These are phyloP conservation scores for Penicillium frequentans DNA, from an alignment of 2,329 filamentous ascomycete genomes.

Conservation along the genomic window DNA sequence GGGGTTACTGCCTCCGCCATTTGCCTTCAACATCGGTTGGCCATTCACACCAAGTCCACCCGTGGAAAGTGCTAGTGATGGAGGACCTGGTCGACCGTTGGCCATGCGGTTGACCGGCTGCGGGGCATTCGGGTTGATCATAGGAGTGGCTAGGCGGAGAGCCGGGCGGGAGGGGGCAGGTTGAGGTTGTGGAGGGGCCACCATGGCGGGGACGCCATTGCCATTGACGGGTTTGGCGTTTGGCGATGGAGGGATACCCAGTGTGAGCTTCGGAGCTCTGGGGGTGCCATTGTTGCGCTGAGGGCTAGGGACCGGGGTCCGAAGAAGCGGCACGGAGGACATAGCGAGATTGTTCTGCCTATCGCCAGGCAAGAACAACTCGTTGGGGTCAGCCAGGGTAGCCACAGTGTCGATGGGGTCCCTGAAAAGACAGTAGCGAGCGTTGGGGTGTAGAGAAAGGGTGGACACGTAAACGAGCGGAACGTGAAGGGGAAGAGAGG, in stretches of 20 bases:
- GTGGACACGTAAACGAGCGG: constrained; percentile 5
- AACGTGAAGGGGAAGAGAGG: constrained; percentile 13
- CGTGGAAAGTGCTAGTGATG: constrained; percentile 56
- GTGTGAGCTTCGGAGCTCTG: constrained; percentile 74
- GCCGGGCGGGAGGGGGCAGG: constrained; percentile 65
- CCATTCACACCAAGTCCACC: constrained; percentile 77
- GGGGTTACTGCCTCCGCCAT: constrained; percentile 68
- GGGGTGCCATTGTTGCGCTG: constrained; percentile 61
- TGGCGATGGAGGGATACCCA: constrained; percentile 87
- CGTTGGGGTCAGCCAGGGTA: constrained; percentile 40
- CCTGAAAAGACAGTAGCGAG: constrained; percentile 10
- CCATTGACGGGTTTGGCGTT: constrained; percentile 71
- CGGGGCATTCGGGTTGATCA: constrained; percentile 71
- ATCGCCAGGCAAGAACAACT: constrained; percentile 42
- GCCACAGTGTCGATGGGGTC: constrained; percentile 34
- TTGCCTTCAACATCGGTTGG: constrained; percentile 74
- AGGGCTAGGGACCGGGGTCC: constrained; percentile 75
- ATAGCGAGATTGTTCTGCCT: constrained; percentile 55
- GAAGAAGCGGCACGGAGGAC: constrained; percentile 75
- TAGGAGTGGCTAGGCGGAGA: constrained; percentile 82
- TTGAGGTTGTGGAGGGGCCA: constrained; percentile 32
- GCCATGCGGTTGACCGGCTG: constrained; percentile 55
- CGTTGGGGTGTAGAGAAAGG: constrained; percentile 3
- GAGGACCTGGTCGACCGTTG: constrained; percentile 54
- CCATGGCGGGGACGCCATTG: constrained; percentile 42